Percentiles rank a stretch among this genome's conserved stretches.
Conservation (phyloP, 1,139 yeast genomes). For the Groenewaldozyma auringiensis region DNA sequence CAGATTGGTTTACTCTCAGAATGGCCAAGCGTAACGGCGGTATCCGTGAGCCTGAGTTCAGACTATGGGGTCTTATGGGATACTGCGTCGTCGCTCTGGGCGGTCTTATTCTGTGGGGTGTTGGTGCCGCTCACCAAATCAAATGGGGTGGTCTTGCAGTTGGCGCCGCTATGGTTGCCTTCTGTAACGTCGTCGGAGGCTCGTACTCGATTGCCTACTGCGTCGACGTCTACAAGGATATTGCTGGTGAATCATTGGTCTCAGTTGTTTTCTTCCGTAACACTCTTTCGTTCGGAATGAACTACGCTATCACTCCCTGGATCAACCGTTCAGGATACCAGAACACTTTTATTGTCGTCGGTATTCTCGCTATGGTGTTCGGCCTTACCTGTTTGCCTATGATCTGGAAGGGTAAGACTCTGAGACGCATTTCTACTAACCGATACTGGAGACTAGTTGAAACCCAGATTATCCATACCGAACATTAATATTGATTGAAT, state of each 20-base stretch:
- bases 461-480: neutral
- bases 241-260: slow-evolving; percentile 50
- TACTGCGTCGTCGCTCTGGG: slow-evolving; percentile 61
- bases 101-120: slow-evolving; percentile 71
- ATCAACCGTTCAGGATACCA: slow-evolving; percentile 37
- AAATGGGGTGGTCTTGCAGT: slow-evolving; percentile 47
- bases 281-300: slow-evolving; percentile 42
- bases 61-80: slow-evolving; percentile 59
- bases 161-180: slow-evolving; percentile 38
- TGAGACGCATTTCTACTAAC: slow-evolving; percentile 14
- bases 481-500: neutral
- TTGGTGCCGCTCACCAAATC: slow-evolving; percentile 56
- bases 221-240: slow-evolving; percentile 45
- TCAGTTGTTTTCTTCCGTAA: slow-evolving; percentile 30
- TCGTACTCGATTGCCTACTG: slow-evolving; percentile 40
- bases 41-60: slow-evolving; percentile 65
- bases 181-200: slow-evolving; percentile 37
- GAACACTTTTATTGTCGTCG: slow-evolving; percentile 40
- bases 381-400: slow-evolving; percentile 38
- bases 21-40: slow-evolving; percentile 63
- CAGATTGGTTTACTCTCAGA: slow-evolving; percentile 58
- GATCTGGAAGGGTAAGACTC: slow-evolving; percentile 26
- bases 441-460: slow-evolving; percentile 7
- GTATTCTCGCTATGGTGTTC: slow-evolving; percentile 37
- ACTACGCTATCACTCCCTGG: slow-evolving; percentile 46